A percentile compares a stretch with the other conserved stretches of the same genome.
Evolutionary conservation across 176 grass and related monocot genomes (phyloP).

Genomic region (Areca catechu): DNA sequence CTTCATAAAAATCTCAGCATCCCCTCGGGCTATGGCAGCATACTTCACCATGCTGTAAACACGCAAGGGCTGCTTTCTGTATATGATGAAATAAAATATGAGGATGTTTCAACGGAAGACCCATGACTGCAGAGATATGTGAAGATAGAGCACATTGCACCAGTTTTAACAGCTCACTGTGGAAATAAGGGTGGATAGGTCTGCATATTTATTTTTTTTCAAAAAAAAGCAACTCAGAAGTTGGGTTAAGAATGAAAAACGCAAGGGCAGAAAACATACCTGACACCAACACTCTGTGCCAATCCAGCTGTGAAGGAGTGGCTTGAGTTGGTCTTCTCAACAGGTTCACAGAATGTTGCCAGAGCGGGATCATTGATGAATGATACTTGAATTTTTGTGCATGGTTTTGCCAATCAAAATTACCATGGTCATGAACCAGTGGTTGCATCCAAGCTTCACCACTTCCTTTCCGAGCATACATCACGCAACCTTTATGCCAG

Average conservation of each 20-base stretch:
- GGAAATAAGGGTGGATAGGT: too few relatives aligned
- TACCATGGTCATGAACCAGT: constrained; percentile 49
- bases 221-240: too few relatives aligned
- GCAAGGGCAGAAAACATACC: constrained; percentile 28
- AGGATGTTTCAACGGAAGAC: too few relatives aligned
- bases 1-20: constrained; percentile 98
- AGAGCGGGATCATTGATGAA: constrained; percentile 62
- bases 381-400: constrained; percentile 64
- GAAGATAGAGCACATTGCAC: too few relatives aligned
- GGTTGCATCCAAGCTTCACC: constrained; percentile 97
- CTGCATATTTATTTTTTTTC: too few relatives aligned
- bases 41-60: constrained; percentile 99
- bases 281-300: constrained; percentile 70
- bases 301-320: constrained; percentile 84
- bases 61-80: constrained; percentile 70
- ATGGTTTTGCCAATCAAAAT: constrained; percentile 35
- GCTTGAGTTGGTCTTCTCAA: constrained; percentile 86
- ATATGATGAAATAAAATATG: constrained; percentile 17
- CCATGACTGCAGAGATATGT: too few relatives aligned
- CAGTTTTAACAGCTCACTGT: too few relatives aligned
- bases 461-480: constrained; percentile 84
- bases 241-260: not conserved
- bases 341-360: constrained; percentile 92
- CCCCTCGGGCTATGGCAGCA: constrained; percentile 73
- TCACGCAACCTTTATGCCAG: constrained; percentile 87